Base-by-base conservation (phyloP, 306 rosid species). In the Casuarina glauca region DNA sequence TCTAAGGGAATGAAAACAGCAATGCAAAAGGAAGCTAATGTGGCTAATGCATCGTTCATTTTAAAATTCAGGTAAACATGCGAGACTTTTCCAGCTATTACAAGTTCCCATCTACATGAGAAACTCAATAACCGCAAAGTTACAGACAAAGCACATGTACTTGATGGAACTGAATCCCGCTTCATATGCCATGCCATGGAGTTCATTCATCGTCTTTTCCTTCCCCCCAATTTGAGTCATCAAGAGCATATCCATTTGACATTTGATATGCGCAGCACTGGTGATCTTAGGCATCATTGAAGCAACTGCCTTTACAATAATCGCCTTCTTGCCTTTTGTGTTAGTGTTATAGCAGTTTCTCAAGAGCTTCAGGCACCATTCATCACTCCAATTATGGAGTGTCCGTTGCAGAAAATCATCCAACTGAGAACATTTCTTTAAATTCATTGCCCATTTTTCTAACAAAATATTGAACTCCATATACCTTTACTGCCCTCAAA, bases 361-460 rank as follows among this genome's bases (percentile, higher is more conserved):
- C 72, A 85, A 15, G 7, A 82, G 2, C 43, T 79, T 79, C 36
- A 85, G 9, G 55, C 86, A 82, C 2, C 68, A 52, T 13, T 79
- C 82, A 45, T 85, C 86, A 1, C 9, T 76, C 88, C 88, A 85
- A 58, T 76, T 75, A 45, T 84, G 82, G 53, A 74, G 85, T 52
- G 81, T 77, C 61, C 74, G 70, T 78, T 80, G 10, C 41, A 66
- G 1, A 52, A 20, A 26, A 4, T 51, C 32, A 66, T 20, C 39
- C 39, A 69, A 55, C 8, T 55, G 36, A 9, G 4, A 55, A n/a
- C 62, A 19, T 19, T 55, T n/a, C 9, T 19, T 26, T 26, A 26
- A 26, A 26, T 26, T 26, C 32, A 26, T 26, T 26, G 32, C 32
- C 32, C 62, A 7, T 55, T 55, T 19, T 55, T 55, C 8, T 3